These are phyloP conservation scores for Scytalidium lignicola DNA, from an alignment of 2,329 filamentous ascomycete genomes.

Conservation along the genomic window DNA sequence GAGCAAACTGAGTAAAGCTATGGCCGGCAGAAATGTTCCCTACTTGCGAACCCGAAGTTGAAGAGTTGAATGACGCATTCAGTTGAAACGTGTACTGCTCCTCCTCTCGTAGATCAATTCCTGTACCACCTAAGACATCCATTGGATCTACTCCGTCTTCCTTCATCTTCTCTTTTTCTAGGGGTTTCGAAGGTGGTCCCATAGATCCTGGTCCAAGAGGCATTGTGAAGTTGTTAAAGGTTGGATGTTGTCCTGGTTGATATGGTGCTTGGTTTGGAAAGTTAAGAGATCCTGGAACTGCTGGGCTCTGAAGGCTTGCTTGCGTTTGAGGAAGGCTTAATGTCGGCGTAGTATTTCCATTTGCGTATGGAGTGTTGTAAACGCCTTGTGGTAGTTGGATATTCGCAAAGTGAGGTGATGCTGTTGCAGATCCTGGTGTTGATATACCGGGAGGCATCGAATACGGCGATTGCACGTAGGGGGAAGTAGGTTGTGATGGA, in stretches of 20 bases:
- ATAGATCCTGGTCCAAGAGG: constrained; percentile 37
- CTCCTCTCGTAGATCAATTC: constrained; percentile 82
- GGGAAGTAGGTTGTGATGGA: constrained; percentile 61
- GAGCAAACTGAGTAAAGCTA: constrained; percentile 50
- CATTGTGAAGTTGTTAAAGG: constrained; percentile 27
- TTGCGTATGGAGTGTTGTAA: constrained; percentile 30
- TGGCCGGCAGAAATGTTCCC: constrained; percentile 34
- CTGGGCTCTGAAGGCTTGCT: constrained; percentile 5
- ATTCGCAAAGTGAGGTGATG: constrained; percentile 26
- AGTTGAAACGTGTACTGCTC: constrained; percentile 73
- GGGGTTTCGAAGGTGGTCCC: constrained; percentile 56
- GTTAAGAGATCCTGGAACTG: background rate
- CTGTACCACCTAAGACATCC: constrained; percentile 78
- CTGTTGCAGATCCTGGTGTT: constrained; percentile 14
- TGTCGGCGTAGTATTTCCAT: constrained; percentile 21
- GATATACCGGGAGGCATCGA: constrained; percentile 39
- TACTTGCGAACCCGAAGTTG: constrained; percentile 34
- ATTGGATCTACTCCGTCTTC: constrained; percentile 69
- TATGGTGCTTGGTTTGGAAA: constrained; percentile 13
- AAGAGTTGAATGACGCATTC: constrained; percentile 44
- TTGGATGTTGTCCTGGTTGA: constrained; percentile 25
- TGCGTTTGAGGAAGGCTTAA: constrained; percentile 19
- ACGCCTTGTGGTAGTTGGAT: constrained; percentile 23
- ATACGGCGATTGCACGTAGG: constrained; percentile 50
- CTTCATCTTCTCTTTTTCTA: constrained; percentile 45